These are phyloP conservation scores for Heterobasidion parviporum DNA, from an alignment of 1,284 basidiomycete species.

Conservation along the genomic window DNA sequence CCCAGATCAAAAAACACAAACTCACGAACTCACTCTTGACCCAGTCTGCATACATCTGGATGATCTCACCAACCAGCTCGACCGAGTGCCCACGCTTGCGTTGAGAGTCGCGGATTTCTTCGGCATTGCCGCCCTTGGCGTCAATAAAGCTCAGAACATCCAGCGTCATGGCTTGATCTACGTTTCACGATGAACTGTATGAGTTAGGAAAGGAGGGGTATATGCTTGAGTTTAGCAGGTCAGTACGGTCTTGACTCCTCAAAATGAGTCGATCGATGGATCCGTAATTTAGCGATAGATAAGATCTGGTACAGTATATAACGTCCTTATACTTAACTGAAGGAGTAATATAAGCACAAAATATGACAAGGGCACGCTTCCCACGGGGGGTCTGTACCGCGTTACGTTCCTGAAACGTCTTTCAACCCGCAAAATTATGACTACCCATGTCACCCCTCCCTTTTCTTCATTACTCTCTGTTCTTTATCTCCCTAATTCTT, in stretches of 20 bases:
- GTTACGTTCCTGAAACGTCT: not conserved
- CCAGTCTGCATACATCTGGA: slow-evolving; percentile 90
- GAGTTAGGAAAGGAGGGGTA: no score
- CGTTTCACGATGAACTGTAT: not conserved
- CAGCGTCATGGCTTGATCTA: slow-evolving; percentile 48
- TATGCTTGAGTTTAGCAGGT: no score
- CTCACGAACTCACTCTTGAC: slow-evolving; percentile 64
- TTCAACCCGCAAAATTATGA: not conserved
- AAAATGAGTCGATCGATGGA: no score
- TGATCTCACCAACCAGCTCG: slow-evolving; percentile 90
- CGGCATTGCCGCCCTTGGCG: slow-evolving; percentile 91
- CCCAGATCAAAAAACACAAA: not conserved
- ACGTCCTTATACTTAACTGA: no score
- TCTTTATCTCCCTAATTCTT: not conserved
- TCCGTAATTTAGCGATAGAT: no score
- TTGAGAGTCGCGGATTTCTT: slow-evolving; percentile 89
- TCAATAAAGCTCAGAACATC: slow-evolving; percentile 76
- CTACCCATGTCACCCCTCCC: slow-evolving; percentile 2
- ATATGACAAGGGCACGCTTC: not conserved
- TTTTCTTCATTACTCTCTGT: not conserved
- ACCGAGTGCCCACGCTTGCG: slow-evolving; percentile 83
- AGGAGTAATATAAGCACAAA: no score
- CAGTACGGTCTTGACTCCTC: no score
- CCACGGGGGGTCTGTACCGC: not conserved
- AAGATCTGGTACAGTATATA: no score